Evolutionary conservation across 169 alveolate species (phyloP), one percentile per base, ranked within the genome.

Genomic region (Plasmodium sp.): DNA sequence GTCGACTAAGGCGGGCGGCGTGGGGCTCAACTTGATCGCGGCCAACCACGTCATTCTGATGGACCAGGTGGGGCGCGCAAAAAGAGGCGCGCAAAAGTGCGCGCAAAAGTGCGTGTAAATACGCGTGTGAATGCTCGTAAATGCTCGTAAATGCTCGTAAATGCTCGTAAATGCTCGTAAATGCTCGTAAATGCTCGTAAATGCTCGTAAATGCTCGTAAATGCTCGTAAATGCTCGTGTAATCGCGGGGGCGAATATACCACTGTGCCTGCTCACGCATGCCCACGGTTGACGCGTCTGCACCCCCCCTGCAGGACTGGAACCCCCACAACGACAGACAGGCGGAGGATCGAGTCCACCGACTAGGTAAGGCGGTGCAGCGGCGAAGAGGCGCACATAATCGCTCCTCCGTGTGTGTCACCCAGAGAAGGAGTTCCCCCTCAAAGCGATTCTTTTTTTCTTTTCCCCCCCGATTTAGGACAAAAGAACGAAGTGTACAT

Each of bases 1-100:
- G 31, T 98, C 99, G 48, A 99, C 99, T 2, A 98, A 99, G 85
- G 99, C 99, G 1, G 99, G 99, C 0, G 99, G 99, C 1, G 98
- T 97, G n/a, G 99, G 99, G 10, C 97, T 99, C 27, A 99, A 99
- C 96, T 97, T 99, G 27, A 97, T 99, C 83, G 98, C 99, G 2
- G 99, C 99, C n/a, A 99, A 99, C 84, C 98, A 99, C 7, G 99
- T 99, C 14, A 98, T 99, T 6, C 98, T 99, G 83, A 98, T 98
- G 98, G 99, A 98, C 71, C 99, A 97, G 95, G 97, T 95, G 45
- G 27, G 77, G 0, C 7, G 36, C 5, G 75, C 27, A 62, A 58
- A 9, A 3, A 27, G 5, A 56, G 22, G n/a, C n/a, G n/a, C n/a
- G n/a, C n/a, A 56, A 27, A 56, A 0, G 2, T 5, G 0, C 45